A percentile compares a stretch with the other conserved stretches of the same genome.
Conservation (phyloP, 2,329 filamentous ascomycete genomes). For the Botrytis elliptica region DNA sequence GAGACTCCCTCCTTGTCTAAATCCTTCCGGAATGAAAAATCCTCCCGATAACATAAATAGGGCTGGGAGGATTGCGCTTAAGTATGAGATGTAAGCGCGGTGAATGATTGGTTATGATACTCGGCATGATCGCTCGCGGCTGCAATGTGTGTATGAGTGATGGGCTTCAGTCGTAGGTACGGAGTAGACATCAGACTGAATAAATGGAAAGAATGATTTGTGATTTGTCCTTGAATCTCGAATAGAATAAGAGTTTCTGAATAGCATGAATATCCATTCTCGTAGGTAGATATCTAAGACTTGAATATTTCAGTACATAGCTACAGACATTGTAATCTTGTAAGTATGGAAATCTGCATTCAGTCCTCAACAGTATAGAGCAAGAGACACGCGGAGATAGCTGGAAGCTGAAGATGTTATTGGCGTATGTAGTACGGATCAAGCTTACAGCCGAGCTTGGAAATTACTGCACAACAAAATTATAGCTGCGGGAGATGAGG, state of each 20-base stretch:
- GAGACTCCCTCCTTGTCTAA: neutral
- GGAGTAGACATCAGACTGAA: neutral
- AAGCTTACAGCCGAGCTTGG: neutral
- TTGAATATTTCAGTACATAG: too few species aligned
- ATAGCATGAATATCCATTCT: neutral
- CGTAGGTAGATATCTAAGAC: too few species aligned
- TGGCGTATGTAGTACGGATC: neutral
- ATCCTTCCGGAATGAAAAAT: slow-evolving; percentile 11
- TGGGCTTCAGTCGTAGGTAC: too few species aligned
- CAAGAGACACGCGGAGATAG: neutral
- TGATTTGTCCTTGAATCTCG: neutral
- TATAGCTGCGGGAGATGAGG: neutral
- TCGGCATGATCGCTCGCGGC: neutral
- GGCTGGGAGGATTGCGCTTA: neutral
- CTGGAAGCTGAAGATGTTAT: neutral
- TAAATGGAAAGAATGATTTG: neutral
- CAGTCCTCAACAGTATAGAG: neutral
- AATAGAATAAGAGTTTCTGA: neutral
- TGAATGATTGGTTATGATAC: neutral
- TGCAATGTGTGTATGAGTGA: neutral
- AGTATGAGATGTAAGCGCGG: neutral
- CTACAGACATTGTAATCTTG: neutral
- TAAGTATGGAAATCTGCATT: neutral
- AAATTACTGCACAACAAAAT: too few species aligned
- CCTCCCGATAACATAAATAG: slow-evolving; percentile 1